Conservation (phyloP, 2,329 filamentous ascomycete genomes). For the Tolypocladium ovalisporum region DNA sequence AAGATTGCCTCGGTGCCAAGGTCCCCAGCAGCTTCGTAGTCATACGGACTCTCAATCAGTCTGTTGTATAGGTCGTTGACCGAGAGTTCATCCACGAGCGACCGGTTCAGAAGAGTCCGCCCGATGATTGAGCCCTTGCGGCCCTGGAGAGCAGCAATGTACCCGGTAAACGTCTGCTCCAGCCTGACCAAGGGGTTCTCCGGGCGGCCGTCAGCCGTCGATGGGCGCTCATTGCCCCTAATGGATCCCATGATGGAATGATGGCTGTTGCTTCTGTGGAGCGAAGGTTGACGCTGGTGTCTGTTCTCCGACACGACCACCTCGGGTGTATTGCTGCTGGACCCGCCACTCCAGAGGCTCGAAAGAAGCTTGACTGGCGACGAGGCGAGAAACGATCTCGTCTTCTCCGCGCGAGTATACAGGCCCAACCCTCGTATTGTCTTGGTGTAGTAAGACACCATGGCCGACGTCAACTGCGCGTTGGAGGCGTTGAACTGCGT, state of each 20-base stretch:
- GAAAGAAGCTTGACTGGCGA: slow-evolving; percentile 88
- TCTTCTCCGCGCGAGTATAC: slow-evolving; percentile 51
- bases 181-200: slow-evolving; percentile 61
- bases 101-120: slow-evolving; percentile 59
- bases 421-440: slow-evolving; percentile 61
- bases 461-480: slow-evolving; percentile 48
- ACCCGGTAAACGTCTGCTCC: slow-evolving; percentile 77
- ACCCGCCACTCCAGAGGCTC: slow-evolving; percentile 59
- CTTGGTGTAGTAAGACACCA: slow-evolving; percentile 70
- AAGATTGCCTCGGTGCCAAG: slow-evolving; percentile 76
- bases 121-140: slow-evolving; percentile 82
- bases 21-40: slow-evolving; percentile 64
- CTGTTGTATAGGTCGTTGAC: slow-evolving; percentile 89
- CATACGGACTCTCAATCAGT: slow-evolving; percentile 72
- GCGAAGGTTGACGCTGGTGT: slow-evolving; percentile 28
- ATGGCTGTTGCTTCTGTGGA: slow-evolving; percentile 33
- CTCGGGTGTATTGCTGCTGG: slow-evolving; percentile 24
- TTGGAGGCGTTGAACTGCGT: slow-evolving; percentile 60
- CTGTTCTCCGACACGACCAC: slow-evolving; percentile 20
- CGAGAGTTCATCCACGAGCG: slow-evolving; percentile 60
- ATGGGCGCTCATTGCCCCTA: slow-evolving; percentile 27
- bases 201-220: slow-evolving; percentile 38
- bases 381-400: slow-evolving; percentile 60
- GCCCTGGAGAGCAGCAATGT: slow-evolving; percentile 70
- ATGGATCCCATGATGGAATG: slow-evolving; percentile 46